Evolutionary conservation across 2,329 filamentous ascomycete genomes (phyloP).

Genomic region (Lachnellula arida): DNA sequence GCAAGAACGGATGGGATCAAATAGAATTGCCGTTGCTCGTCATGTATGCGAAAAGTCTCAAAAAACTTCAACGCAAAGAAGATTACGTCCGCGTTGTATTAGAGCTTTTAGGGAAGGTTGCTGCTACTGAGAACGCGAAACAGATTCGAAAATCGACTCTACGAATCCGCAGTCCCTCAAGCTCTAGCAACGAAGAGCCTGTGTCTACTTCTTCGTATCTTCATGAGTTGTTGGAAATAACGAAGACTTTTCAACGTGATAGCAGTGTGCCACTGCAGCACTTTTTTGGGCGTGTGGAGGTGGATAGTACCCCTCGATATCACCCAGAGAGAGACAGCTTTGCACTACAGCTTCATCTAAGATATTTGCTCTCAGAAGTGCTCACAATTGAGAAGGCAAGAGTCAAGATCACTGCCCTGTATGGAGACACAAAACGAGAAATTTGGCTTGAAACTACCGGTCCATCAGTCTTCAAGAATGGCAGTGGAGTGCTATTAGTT

Average conservation of each 20-base stretch:
- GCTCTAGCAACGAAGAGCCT: constrained; percentile 13
- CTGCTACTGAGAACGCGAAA: constrained; percentile 48
- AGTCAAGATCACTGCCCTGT: constrained; percentile 56
- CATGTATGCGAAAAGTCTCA: constrained; percentile 80
- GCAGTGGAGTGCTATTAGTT: constrained; percentile 40
- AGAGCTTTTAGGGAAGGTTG: constrained; percentile 66
- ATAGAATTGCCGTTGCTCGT: constrained; percentile 80
- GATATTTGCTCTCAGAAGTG: constrained; percentile 67
- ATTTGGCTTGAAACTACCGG: constrained; percentile 52
- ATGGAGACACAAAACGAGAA: constrained; percentile 57
- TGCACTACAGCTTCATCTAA: constrained; percentile 60
- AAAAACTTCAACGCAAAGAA: constrained; percentile 67
- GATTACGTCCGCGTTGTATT: constrained; percentile 76
- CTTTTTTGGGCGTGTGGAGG: constrained; percentile 66
- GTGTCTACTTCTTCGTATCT: constrained; percentile 27
- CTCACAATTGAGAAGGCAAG: constrained; percentile 62
- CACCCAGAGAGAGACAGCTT: constrained; percentile 71
- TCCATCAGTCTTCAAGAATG: constrained; percentile 43
- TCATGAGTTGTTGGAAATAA: constrained; percentile 28
- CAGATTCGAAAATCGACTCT: constrained; percentile 35
- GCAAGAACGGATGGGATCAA: constrained; percentile 69
- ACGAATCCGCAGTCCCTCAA: constrained; percentile 8
- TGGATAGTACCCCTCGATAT: constrained; percentile 67
- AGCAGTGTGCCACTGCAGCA: constrained; percentile 63
- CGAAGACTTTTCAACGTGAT: constrained; percentile 47